These are phyloP conservation scores for Nakaseomyces uthaithaninus DNA, from an alignment of 1,139 yeast genomes.

Conservation along the genomic window DNA sequence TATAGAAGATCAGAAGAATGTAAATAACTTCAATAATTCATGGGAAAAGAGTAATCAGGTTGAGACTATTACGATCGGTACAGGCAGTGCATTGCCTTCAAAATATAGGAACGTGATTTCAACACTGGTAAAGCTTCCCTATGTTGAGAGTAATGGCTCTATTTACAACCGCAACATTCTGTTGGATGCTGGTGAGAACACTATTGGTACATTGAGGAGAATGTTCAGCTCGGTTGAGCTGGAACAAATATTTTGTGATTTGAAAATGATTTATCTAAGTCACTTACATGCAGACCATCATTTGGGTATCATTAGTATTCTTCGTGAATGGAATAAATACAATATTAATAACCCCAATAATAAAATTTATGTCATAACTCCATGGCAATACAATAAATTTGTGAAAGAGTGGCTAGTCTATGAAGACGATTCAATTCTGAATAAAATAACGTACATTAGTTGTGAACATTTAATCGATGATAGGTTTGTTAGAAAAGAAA, in stretches of 20 bases:
- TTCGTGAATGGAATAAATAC: conserved; percentile 56
- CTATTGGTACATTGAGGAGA: conserved; percentile 65
- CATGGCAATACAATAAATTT: conserved; percentile 67
- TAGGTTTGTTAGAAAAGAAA: conserved; percentile 26
- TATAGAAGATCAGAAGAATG: conserved; percentile 17
- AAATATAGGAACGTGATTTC: conserved; percentile 78
- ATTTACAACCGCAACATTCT: conserved; percentile 41
- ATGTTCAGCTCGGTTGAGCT: conserved; percentile 44
- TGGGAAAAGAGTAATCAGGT: conserved; percentile 40
- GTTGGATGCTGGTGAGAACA: conserved; percentile 92
- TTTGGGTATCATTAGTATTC: conserved; percentile 65
- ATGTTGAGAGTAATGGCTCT: conserved; percentile 25
- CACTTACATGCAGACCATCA: conserved; percentile 98
- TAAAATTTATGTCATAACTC: conserved; percentile 52
- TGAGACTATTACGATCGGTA: conserved; percentile 75
- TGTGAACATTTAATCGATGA: conserved; percentile 52
- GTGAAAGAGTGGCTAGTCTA: conserved; percentile 61
- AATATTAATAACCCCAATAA: conserved; percentile 29
- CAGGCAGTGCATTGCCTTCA: conserved; percentile 91
- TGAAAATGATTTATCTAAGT: conserved; percentile 62
- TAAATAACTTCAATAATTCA: conserved; percentile 21
- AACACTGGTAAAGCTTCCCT: conserved; percentile 65
- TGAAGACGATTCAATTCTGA: conserved; percentile 40
- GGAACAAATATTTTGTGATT: conserved; percentile 40
- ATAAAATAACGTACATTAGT: conserved; percentile 49